Evolutionary conservation across 768 basidiomycete species (phyloP).

Genomic region (Lyophyllum shimeji): DNA sequence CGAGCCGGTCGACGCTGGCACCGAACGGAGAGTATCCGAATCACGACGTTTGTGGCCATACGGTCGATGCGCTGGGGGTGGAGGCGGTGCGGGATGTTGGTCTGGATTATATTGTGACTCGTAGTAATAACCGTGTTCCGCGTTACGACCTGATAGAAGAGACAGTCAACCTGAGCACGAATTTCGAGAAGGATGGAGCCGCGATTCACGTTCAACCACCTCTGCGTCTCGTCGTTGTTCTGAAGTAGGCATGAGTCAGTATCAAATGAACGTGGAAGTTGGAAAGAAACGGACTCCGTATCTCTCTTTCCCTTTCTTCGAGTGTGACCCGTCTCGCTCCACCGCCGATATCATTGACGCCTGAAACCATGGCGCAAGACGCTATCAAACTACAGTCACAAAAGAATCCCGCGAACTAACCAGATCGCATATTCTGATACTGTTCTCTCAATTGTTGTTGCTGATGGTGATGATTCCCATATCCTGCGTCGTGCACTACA

Average conservation of each 20-base stretch:
- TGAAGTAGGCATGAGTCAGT: conserved; percentile 15
- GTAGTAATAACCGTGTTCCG: conserved; percentile 18
- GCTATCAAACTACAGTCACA: neutral
- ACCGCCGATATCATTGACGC: conserved; percentile 25
- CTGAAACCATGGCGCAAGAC: conserved; percentile 1
- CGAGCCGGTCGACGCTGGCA: conserved; percentile 37
- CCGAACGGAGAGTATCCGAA: conserved; percentile 70
- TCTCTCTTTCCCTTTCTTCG: conserved; percentile 38
- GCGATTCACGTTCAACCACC: conserved; percentile 41
- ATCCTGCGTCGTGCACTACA: conserved; percentile 31
- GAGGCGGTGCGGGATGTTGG: conserved; percentile 27
- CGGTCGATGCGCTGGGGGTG: conserved; percentile 38
- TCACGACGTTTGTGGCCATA: conserved; percentile 66
- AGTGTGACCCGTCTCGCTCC: conserved; percentile 36
- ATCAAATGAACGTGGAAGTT: neutral
- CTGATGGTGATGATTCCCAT: conserved; percentile 19
- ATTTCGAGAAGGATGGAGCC: conserved; percentile 7
- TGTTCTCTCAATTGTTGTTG: conserved; percentile 38
- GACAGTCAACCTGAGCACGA: neutral
- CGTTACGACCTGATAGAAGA: conserved; percentile 11
- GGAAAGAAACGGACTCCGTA: conserved; percentile 8
- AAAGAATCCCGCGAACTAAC: conserved; percentile 19
- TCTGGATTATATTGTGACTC: conserved; percentile 12
- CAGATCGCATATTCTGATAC: conserved; percentile 32
- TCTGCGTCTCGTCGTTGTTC: conserved; percentile 36